A percentile compares a stretch with the other conserved stretches of the same genome.
Conservation (phyloP, 495 filamentous ascomycete genomes). For the Oidiodendron maius region DNA sequence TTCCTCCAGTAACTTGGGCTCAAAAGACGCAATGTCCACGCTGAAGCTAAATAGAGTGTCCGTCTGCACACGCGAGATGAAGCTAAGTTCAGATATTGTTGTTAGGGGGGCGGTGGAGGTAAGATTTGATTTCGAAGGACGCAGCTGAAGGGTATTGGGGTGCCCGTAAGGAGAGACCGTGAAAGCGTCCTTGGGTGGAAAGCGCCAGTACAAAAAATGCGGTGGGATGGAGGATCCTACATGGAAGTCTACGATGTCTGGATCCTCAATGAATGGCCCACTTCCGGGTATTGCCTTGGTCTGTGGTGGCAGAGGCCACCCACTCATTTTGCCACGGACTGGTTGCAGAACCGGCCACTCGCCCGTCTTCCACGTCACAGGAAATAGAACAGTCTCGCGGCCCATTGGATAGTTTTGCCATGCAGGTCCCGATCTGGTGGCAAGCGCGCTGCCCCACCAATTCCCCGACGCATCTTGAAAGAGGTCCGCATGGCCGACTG, state of each 20-base stretch:
- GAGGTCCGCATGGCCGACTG: constrained; percentile 41
- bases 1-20: constrained; percentile 26
- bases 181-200: constrained; percentile 32
- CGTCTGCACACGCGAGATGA: constrained; percentile 41
- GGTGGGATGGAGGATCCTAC: constrained; percentile 29
- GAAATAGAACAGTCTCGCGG: constrained; percentile 49
- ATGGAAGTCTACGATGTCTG: constrained; percentile 35
- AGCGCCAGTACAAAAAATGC: constrained; percentile 46
- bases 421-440: constrained; percentile 39
- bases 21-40: constrained; percentile 33
- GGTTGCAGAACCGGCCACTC: constrained; percentile 34
- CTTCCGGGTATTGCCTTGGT: constrained; percentile 27
- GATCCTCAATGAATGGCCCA: constrained; percentile 31
- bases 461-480: constrained; percentile 42
- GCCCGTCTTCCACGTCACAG: constrained; percentile 42
- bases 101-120: constrained; percentile 25
- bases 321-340: constrained; percentile 37
- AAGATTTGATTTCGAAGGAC: constrained; percentile 39
- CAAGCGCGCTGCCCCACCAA: constrained; percentile 50
- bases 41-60: constrained; percentile 43
- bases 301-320: constrained; percentile 25
- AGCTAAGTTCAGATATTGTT: constrained; percentile 32
- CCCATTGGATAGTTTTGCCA: constrained; percentile 54
- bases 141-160: constrained; percentile 33
- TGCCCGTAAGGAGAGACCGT: constrained; percentile 29